These are phyloP conservation scores for Boletus subcaerulescens DNA, from an alignment of 768 basidiomycete species.

Conservation along the genomic window DNA sequence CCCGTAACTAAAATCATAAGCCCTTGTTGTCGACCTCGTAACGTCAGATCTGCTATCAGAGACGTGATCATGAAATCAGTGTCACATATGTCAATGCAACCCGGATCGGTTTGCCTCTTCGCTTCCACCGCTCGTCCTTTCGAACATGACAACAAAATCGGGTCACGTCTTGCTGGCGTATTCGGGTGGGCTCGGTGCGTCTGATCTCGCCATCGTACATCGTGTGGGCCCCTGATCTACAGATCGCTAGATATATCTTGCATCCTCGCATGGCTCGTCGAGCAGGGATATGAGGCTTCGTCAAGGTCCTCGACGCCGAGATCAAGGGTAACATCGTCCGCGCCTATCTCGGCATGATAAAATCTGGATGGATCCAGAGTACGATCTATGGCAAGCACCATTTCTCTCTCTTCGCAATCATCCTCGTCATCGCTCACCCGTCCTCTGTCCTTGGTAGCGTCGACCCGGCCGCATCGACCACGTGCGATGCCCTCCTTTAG, in stretches of 20 bases:
- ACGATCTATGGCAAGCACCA: constrained; percentile 74
- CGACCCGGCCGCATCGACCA: constrained; percentile 76
- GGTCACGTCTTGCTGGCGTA: constrained; percentile 96
- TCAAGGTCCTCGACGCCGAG: constrained; percentile 31
- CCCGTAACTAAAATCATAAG: too few species aligned
- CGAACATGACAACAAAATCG: constrained; percentile 30
- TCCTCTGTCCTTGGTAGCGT: constrained; percentile 46
- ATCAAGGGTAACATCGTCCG: constrained; percentile 67
- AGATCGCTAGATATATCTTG: constrained; percentile 81
- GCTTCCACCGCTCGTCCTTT: constrained; percentile 2
- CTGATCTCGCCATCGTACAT: neutral
- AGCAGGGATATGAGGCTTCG: constrained; percentile 80
- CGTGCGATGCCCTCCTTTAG: constrained; percentile 73
- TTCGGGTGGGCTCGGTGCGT: constrained; percentile 94
- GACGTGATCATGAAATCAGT: too few species aligned
- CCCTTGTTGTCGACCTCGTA: neutral
- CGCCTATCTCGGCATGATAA: constrained; percentile 85
- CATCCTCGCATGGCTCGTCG: constrained; percentile 98
- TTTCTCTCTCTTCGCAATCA: neutral
- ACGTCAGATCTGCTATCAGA: too few species aligned
- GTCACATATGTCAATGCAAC: too few species aligned
- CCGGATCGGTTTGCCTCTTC: neutral
- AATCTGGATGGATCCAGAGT: constrained; percentile 92
- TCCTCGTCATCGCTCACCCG: neutral
- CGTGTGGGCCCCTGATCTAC: constrained; percentile 5